Percentiles rank a stretch among this genome's conserved stretches.
These are phyloP conservation scores for Penicillium lagena DNA, from an alignment of 495 filamentous ascomycete genomes.

Conservation along the genomic window DNA sequence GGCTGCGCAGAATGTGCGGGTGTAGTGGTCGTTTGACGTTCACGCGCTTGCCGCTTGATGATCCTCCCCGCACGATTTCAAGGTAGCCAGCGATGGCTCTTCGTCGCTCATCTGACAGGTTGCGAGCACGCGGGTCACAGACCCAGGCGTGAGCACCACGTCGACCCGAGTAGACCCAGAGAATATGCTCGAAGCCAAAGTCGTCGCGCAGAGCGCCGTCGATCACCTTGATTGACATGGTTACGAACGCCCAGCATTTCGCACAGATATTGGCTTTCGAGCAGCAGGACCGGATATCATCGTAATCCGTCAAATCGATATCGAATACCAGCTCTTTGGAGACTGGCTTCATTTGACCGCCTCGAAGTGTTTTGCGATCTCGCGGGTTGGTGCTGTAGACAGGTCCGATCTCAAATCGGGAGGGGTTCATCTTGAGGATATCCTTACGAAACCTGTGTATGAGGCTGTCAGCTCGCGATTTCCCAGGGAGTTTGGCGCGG, in stretches of 20 bases:
- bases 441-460: constrained; percentile 77
- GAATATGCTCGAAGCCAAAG: constrained; percentile 91
- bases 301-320: constrained; percentile 98
- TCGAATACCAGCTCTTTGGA: constrained; percentile 95
- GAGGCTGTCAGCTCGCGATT: constrained; percentile 1
- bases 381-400: constrained; percentile 90
- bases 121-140: constrained; percentile 81
- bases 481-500: background rate
- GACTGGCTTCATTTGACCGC: constrained; percentile 61
- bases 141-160: constrained; percentile 98
- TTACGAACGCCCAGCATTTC: constrained; percentile 95
- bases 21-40: constrained; percentile 82
- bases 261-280: constrained; percentile 85
- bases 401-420: constrained; percentile 95
- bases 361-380: constrained; percentile 77
- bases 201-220: constrained; percentile 83
- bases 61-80: constrained; percentile 76
- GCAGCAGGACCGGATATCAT: constrained; percentile 93
- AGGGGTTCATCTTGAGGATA: constrained; percentile 75
- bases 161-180: constrained; percentile 97
- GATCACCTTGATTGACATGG: constrained; percentile 92
- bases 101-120: constrained; percentile 75
- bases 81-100: constrained; percentile 81
- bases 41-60: constrained; percentile 80
- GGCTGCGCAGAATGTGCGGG: constrained; percentile 80